Base-by-base conservation (phyloP, 225 moss, liverwort and hornwort genomes). In the Sphagnum contortum region DNA sequence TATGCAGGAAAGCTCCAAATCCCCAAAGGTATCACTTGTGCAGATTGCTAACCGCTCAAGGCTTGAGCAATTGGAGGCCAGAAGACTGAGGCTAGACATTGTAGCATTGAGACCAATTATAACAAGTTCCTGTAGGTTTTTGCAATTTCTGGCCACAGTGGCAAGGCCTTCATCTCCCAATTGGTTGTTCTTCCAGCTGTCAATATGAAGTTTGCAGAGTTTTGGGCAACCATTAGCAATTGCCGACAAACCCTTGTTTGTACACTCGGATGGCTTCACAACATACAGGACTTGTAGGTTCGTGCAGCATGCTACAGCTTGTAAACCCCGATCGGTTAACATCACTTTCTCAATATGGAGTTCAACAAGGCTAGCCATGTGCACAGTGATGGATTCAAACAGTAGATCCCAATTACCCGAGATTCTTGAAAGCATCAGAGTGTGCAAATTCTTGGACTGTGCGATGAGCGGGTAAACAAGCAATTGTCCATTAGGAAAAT, bases 11-110 rank as follows among this genome's bases (percentile, higher is more conserved):
- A 96, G 90, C 71, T 96, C 96, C n/a, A 87, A 78, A 69, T 96
- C 96, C 57, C 96, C 96, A 66, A 96, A 96, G 3, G 96, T 92
- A 11, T 96, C 90, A 63, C 96, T 96, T 67, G 92, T 96, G 70
- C 96, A 96, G 11, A 96, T 84, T 9, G 96, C 96, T 71, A 96
- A 68, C 54, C 96, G 78, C 77, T 96, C 92, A 52, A 96, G 88
- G 61, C 83, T 79, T 11, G 77, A 68, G 79, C 96, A 96, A 74
- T 92, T 90, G 45, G 92, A 90, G n/a, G 96, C 96, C 64, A 96
- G 69, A 12, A 87, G 84, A 66, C 87, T 84, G 55, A 96, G 83
- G 79, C 96, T 96, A 51, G 75, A 74, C 66, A 73, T 81, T 2
- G 96, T 96, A 4, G 90, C 87, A 70, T 90, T 90, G 13, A 96